Evolutionary conservation across 2,329 filamentous ascomycete species (phyloP), one percentile per base, ranked within the genome.

Genomic region (Fusarium tupiense): DNA sequence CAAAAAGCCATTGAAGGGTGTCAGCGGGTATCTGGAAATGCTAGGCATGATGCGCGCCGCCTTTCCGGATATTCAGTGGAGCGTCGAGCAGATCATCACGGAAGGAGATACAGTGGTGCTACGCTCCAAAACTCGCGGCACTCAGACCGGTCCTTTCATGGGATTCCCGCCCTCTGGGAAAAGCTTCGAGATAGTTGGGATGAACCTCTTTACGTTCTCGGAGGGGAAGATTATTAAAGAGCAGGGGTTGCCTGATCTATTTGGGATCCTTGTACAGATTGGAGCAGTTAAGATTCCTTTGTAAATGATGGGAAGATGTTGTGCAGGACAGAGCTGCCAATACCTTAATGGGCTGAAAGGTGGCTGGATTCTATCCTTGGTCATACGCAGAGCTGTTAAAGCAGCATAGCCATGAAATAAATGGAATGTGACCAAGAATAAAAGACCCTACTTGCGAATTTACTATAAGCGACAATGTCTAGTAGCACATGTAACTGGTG

Each of bases 1-100:
- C 26, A 29, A 2, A 0, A 16, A 29, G 8, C 20, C 26, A 13
- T 22, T 22, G 1, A 22, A 22, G 13, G 46, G 46, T 0, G 6
- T 20, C 20, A 22, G 13, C 14, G 46, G 26, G 3, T 49, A 29
- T 29, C 17, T 29, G 0, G 20, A 49, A 16, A 49, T 29, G 46
- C 46, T 49, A 3, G 26, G 20, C 20, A 31, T 11, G 26, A 49
- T 49, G 46, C 46, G 46, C 4, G 13, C 20, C 6, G 44, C 44
- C 19, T 47, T 47, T 47, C 44, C 26, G 0, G 13, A 47, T 7
- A 29, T 47, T 0, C 44, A 14, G 6, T 22, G 44, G 44, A 29
- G 1, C 8, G 13, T 47, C 12, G 26, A 47, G 13, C 24, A 29
- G 19, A 29, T 29, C 7, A 47, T 29, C 26, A 16, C 24, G 0